Evolutionary conservation across 805 yeast species (phyloP), one percentile per base, ranked within the genome.

Genomic region (Barnettozyma botsteinii): DNA sequence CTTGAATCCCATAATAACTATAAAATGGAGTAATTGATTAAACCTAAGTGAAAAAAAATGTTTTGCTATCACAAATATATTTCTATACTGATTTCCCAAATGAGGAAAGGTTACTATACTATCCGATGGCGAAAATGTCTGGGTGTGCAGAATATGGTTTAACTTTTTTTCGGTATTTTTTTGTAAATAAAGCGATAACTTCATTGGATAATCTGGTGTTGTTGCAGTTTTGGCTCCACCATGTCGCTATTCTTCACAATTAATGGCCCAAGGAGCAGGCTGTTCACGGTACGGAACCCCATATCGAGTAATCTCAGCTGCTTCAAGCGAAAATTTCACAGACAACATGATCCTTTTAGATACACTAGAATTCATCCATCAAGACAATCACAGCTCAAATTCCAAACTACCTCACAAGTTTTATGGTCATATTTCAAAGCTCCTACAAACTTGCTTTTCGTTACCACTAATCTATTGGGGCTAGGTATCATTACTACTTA

Each of bases 401-500:
- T 15, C 22, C 21, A 28, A 15, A 37, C 29, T 36, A 22, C 49
- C 17, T 15, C 42, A 1, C 50, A 45, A 18, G 17, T 51, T 1
- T 36, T 66, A 8, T 65, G 69, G 69, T 50, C 59, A 3, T 66
- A 66, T 48, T 60, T 62, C 39, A 63, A 60, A 40, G 63, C 66
- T 1, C 70, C 70, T 4, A 57, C 62, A 0, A 66, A 66, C 46
- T 42, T 64, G 4, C 41, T 63, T 49, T 66, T 66, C 42, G 53
- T 66, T 2, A 53, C 67, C 1, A 60, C 67, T 1, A 66, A 66
- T 38, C 31, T 66, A 0, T 46, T 64, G 1, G 57, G 65, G 3
- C 49, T 66, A 21, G 57, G 59, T 1, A 64, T 65, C 6, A 43
- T 63, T 5, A 57, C 57, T 6, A 51, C 64, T 2, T 62, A 60